These are phyloP conservation scores for Nothophytophthora sp. DNA, from an alignment of 352 stramenopile genomes.

Conservation along the genomic window DNA sequence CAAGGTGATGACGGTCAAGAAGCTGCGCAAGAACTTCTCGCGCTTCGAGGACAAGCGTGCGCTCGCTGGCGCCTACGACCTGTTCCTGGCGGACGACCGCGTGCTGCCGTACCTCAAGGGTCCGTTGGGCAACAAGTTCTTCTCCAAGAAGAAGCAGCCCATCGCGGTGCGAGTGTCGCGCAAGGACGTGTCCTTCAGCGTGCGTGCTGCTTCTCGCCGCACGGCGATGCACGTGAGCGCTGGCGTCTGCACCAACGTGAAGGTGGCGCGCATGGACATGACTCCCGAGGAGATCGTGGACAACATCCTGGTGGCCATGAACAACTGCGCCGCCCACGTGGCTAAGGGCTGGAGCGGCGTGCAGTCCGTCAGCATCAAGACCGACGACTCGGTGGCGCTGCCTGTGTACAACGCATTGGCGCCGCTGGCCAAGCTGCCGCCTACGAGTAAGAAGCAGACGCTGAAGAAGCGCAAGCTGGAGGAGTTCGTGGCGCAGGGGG, in stretches of 20 bases:
- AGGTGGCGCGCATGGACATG: slow-evolving; percentile 75
- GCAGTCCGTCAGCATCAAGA: slow-evolving; percentile 93
- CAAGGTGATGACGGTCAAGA: slow-evolving; percentile 84
- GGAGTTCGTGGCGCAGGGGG: slow-evolving; percentile 33
- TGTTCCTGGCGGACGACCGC: slow-evolving; percentile 81
- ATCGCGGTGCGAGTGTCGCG: slow-evolving; percentile 77
- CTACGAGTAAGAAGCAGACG: slow-evolving; percentile 47
- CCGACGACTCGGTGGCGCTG: slow-evolving; percentile 81
- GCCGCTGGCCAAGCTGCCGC: slow-evolving; percentile 60
- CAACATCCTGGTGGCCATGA: slow-evolving; percentile 76
- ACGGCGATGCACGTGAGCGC: slow-evolving; percentile 88
- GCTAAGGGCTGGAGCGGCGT: slow-evolving; percentile 92
- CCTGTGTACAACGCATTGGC: slow-evolving; percentile 91
- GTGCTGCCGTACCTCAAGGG: slow-evolving; percentile 76
- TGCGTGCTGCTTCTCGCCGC: slow-evolving; percentile 47
- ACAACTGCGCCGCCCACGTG: slow-evolving; percentile 77
- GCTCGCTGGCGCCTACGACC: slow-evolving; percentile 68
- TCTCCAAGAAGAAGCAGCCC: slow-evolving; percentile 81
- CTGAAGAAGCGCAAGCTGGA: slow-evolving; percentile 72
- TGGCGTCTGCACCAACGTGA: slow-evolving; percentile 90
- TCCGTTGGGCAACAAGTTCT: slow-evolving; percentile 71
- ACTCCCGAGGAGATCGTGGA: slow-evolving; percentile 65
- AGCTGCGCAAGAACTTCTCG: slow-evolving; percentile 79
- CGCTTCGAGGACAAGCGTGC: slow-evolving; percentile 77
- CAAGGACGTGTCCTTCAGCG: slow-evolving; percentile 47